phyloP scores from a whole-genome alignment of 2,329 filamentous ascomycete genomes.

The Pyrenophora graminea region DNA sequence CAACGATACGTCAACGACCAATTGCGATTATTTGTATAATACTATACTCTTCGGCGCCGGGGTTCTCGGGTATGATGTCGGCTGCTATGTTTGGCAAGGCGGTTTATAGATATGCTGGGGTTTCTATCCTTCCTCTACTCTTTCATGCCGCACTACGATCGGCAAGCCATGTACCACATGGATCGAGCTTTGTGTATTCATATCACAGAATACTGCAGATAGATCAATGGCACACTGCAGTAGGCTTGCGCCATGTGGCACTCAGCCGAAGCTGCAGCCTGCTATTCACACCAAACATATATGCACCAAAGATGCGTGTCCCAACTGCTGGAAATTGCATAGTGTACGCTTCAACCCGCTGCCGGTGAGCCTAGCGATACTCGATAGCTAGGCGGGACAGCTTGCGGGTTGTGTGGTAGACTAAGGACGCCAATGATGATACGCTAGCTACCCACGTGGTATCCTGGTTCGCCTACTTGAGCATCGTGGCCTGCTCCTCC shows the following conservation, averaged over 20 bases:
- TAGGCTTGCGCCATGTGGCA: conserved; percentile 19
- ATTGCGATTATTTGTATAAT: conserved; percentile 36
- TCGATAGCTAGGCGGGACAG: conserved; percentile 16
- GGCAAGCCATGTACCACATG: conserved; percentile 16
- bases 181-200: conserved; percentile 25
- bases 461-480: conserved; percentile 19
- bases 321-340: conserved; percentile 14
- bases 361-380: conserved; percentile 2
- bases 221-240: conserved; percentile 14
- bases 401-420: conserved; percentile 4
- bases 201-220: conserved; percentile 15
- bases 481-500: conserved; percentile 9
- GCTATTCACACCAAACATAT: conserved; percentile 11
- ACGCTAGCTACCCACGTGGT: conserved; percentile 29
- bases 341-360: conserved; percentile 2
- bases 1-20: conserved; percentile 20
- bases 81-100: conserved; percentile 12
- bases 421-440: conserved; percentile 27
- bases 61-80: conserved; percentile 20
- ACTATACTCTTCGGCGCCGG: conserved; percentile 35
- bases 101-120: background rate
- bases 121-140: conserved; percentile 23
- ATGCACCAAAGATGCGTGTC: conserved; percentile 21
- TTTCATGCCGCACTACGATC: conserved; percentile 18
- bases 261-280: conserved; percentile 3